Evolutionary conservation across 2,329 filamentous ascomycete genomes (phyloP), one percentile per base, ranked within the genome.

Genomic region (Monosporascus sp.): DNA sequence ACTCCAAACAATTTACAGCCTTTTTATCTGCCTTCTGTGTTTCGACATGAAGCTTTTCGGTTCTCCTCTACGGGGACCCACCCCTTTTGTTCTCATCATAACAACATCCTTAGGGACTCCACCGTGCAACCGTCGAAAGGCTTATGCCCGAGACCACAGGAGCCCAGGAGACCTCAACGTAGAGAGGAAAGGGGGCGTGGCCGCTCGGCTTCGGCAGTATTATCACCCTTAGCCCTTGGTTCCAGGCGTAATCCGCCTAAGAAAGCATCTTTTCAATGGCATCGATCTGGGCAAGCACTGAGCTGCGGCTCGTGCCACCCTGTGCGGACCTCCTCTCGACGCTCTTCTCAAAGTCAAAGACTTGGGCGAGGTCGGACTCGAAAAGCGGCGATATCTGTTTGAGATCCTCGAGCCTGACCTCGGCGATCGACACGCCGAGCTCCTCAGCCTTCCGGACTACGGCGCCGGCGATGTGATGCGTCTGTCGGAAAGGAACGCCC

Each of bases 341-440:
- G 55, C 86, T 89, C 58, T 82, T 82, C 72, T 95, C 86, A 65
- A 94, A 96, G 71, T 95, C 81, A 66, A 96, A 88, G 64, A 81
- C 84, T 63, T 88, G 83, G 22, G 82, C 83, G 14, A 88, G 74
- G 61, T 88, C 84, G 2, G 82, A 84, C 15, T 80, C 83, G 61
- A 90, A 85, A 49, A 86, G 77, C 4, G 70, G 61, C 59, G 89
- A 85, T 1, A 90, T 75, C 5, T 69, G 74, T 69, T 87, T 79
- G 51, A 92, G 74, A 62, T 90, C 82, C 66, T 83, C 79, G 49
- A 85, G 73, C 0, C 78, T 80, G 34, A 93, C 75, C 65, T 87
- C 75, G 66, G 90, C 83, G 84, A 93, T 93, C 18, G 85, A 82
- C 1, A 80, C 79, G 38, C 76, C 76, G 51, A 81, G 75, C 58